A percentile compares a stretch with the other conserved stretches of the same genome.
These are phyloP conservation scores for Paramecium pentaurelia DNA, from an alignment of 73 alveolate genomes.

Conservation along the genomic window DNA sequence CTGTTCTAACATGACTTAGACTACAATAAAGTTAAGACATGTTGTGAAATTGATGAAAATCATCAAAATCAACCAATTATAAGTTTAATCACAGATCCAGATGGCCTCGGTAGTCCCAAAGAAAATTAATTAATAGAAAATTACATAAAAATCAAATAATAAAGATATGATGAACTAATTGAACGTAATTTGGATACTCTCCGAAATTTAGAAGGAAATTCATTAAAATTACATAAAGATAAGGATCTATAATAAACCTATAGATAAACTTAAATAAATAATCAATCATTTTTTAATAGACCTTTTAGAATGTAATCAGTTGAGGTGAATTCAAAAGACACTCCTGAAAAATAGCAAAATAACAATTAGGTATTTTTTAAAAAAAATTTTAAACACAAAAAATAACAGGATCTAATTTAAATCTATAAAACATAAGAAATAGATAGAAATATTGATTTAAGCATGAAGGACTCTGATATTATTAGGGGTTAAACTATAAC, in stretches of 20 bases:
- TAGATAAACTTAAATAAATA: not conserved
- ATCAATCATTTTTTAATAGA: not conserved
- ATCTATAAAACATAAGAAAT: not conserved
- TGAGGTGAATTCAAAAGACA: not conserved
- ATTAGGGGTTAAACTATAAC: not conserved
- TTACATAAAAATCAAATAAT: not conserved
- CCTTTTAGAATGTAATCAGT: not conserved
- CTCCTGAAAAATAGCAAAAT: not conserved
- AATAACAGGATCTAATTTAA: not conserved
- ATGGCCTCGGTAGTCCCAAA: not conserved
- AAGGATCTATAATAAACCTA: not conserved
- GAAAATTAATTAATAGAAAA: not conserved
- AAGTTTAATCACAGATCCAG: not conserved
- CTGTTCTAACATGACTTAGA: not conserved
- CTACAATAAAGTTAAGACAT: not conserved
- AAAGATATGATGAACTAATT: not conserved
- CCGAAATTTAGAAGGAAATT: not conserved
- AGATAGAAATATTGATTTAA: not conserved
- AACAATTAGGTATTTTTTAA: not conserved
- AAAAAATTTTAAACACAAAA: not conserved
- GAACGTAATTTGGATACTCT: not conserved
- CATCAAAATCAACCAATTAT: not conserved
- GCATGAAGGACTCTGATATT: not conserved
- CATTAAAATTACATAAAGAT: not conserved
- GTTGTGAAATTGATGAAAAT: not conserved